These are phyloP conservation scores for Russula lepida DNA, from an alignment of 768 basidiomycete species.

Conservation along the genomic window DNA sequence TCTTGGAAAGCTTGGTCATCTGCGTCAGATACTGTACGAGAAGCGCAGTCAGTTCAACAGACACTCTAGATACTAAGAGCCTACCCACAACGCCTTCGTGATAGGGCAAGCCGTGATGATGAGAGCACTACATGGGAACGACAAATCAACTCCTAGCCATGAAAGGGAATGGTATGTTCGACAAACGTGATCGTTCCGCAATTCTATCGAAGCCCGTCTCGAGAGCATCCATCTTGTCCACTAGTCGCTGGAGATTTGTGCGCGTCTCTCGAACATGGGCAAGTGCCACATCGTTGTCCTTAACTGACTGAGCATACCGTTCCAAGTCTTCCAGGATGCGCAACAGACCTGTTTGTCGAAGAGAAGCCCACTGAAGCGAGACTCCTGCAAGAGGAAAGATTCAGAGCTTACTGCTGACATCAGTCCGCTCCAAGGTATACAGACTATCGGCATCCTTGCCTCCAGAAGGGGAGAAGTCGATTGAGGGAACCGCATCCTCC, in stretches of 20 bases:
- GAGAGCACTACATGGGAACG: constrained; percentile 51
- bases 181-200: constrained; percentile 73
- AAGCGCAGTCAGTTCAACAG: background rate
- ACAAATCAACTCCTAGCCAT: background rate
- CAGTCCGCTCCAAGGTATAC: constrained; percentile 56
- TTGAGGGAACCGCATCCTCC: constrained; percentile 68
- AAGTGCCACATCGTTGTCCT: constrained; percentile 37
- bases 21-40: constrained; percentile 52
- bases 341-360: constrained; percentile 42
- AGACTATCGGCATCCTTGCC: constrained; percentile 40
- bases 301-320: constrained; percentile 38
- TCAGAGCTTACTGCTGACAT: constrained; percentile 58
- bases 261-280: constrained; percentile 57
- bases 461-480: constrained; percentile 73
- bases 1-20: constrained; percentile 71
- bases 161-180: background rate
- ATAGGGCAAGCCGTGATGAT: constrained; percentile 57
- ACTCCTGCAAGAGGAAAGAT: background rate
- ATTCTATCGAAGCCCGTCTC: constrained; percentile 79
- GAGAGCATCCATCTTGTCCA: constrained; percentile 70
- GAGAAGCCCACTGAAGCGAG: background rate
- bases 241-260: constrained; percentile 53
- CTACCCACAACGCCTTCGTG: constrained; percentile 63
- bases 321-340: constrained; percentile 60
- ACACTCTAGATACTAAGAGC: background rate